A percentile compares a stretch with the other conserved stretches of the same genome.
Evolutionary conservation across 176 grass and related monocot species (phyloP).

Genomic region (Saccharum spontaneum): DNA sequence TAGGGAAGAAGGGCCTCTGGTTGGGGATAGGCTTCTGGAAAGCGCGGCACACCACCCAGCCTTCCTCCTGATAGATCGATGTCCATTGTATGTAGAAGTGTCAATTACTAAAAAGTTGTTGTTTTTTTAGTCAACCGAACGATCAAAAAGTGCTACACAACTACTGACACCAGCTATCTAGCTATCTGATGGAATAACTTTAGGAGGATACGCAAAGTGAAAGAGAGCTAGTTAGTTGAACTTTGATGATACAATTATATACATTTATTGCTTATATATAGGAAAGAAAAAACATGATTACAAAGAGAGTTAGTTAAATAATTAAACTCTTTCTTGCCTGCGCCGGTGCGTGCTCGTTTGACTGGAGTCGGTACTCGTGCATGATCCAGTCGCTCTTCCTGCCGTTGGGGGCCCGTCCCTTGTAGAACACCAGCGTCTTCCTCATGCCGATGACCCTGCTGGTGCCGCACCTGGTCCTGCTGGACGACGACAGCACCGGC

Average conservation of each 20-base stretch:
- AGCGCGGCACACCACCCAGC: slow-evolving; percentile 95
- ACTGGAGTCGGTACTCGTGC: slow-evolving; percentile 71
- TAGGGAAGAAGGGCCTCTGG: slow-evolving; percentile 41
- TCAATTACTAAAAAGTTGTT: too few relatives aligned
- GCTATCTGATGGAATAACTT: too few relatives aligned
- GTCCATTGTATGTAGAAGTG: too few relatives aligned
- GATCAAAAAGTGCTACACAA: too few relatives aligned
- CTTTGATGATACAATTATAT: too few relatives aligned
- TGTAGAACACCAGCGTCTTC: slow-evolving; percentile 90
- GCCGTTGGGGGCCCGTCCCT: slow-evolving; percentile 72
- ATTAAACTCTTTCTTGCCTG: neutral
- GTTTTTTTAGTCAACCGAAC: too few relatives aligned
- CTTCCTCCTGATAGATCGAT: slow-evolving; percentile 58
- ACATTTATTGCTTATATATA: too few relatives aligned
- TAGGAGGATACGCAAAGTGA: too few relatives aligned
- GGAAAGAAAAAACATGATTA: too few relatives aligned
- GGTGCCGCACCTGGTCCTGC: neutral
- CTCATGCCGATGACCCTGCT: slow-evolving; percentile 69
- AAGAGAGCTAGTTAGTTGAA: too few relatives aligned
- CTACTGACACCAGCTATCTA: too few relatives aligned
- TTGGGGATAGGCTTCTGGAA: slow-evolving; percentile 63
- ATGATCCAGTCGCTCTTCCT: slow-evolving; percentile 72
- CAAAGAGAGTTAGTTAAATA: too few relatives aligned
- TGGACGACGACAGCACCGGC: slow-evolving; percentile 44
- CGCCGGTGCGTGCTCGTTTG: neutral